phyloP scores from a whole-genome alignment of 2,329 filamentous ascomycete species.

The Exophiala viscosa region DNA sequence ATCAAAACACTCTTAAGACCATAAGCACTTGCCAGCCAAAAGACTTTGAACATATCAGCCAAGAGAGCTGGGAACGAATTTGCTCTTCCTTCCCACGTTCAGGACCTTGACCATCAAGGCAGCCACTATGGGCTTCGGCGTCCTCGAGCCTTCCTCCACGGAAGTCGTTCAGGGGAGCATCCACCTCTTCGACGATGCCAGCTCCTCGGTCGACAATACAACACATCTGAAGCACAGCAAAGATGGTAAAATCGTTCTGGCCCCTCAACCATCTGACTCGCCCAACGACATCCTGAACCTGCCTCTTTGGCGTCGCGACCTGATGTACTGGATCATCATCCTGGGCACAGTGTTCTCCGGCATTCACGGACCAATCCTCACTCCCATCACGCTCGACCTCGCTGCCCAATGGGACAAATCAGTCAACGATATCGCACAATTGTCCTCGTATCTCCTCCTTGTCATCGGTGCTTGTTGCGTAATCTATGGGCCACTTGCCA shows the following conservation, averaged over 20 bases:
- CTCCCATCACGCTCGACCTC: conserved; percentile 61
- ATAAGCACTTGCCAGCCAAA: not conserved
- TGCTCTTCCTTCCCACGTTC: too few species aligned
- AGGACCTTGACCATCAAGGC: too few species aligned
- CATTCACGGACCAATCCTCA: conserved; percentile 52
- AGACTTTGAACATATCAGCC: too few species aligned
- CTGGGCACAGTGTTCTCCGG: conserved; percentile 54
- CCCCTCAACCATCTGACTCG: conserved; percentile 87
- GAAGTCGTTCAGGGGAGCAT: conserved; percentile 9
- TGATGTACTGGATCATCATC: conserved; percentile 85
- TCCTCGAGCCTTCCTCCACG: conserved; percentile 3
- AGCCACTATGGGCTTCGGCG: conserved; percentile 4
- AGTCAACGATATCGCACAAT: conserved; percentile 53
- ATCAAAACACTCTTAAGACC: not conserved
- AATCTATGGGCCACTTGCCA: conserved; percentile 75
- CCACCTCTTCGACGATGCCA: conserved; percentile 7
- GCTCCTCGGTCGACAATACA: conserved; percentile 3
- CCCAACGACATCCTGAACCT: conserved; percentile 90
- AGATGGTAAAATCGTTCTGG: conserved; percentile 81
- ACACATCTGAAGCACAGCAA: conserved; percentile 9
- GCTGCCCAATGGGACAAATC: conserved; percentile 85
- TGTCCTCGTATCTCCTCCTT: conserved; percentile 65
- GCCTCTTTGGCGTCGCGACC: conserved; percentile 74
- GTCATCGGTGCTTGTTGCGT: conserved; percentile 73
- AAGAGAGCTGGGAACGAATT: too few species aligned